phyloP scores from a whole-genome alignment of 2,329 filamentous ascomycete species.

The Fusarium cicatricum region DNA sequence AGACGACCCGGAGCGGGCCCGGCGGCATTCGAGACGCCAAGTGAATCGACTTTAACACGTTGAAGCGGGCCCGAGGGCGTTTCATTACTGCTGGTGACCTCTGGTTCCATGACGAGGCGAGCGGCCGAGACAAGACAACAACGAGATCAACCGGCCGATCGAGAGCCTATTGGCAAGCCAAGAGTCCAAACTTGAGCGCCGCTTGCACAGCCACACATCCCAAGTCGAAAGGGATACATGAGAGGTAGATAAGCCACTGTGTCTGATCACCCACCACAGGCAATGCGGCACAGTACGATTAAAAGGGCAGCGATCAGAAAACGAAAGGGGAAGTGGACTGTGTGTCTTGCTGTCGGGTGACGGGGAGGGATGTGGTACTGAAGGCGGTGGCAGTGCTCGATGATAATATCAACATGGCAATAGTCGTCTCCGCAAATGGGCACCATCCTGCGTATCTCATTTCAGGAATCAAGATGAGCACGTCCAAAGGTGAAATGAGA shows the following conservation, averaged over 20 bases:
- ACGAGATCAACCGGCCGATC: conserved; percentile 12
- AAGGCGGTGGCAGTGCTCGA: conserved; percentile 35
- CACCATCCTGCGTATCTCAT: conserved; percentile 26
- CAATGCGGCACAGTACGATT: conserved; percentile 23
- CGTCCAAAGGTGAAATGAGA: conserved; percentile 19
- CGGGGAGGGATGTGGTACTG: conserved; percentile 7
- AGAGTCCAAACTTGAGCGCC: conserved; percentile 19
- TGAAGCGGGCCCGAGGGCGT: conserved; percentile 15
- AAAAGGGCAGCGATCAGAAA: neutral
- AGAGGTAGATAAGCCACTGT: conserved; percentile 17
- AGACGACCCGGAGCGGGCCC: conserved; percentile 7
- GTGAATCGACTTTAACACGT: conserved; percentile 4
- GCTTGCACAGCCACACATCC: conserved; percentile 34
- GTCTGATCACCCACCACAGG: conserved; percentile 5
- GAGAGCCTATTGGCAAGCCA: conserved; percentile 29
- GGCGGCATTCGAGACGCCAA: conserved; percentile 12
- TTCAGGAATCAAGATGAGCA: conserved; percentile 21
- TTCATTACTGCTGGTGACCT: conserved; percentile 5
- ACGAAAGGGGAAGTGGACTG: conserved; percentile 8
- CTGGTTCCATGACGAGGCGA: conserved; percentile 8
- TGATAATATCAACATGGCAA: conserved; percentile 2
- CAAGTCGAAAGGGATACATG: conserved; percentile 4
- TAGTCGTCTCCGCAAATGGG: conserved; percentile 15
- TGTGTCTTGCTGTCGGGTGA: too few species aligned
- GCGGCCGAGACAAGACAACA: conserved; percentile 4